Evolutionary conservation across 129 eudicot species (phyloP), one percentile per base, ranked within the genome.

Genomic region (Saposhnikovia divaricata): DNA sequence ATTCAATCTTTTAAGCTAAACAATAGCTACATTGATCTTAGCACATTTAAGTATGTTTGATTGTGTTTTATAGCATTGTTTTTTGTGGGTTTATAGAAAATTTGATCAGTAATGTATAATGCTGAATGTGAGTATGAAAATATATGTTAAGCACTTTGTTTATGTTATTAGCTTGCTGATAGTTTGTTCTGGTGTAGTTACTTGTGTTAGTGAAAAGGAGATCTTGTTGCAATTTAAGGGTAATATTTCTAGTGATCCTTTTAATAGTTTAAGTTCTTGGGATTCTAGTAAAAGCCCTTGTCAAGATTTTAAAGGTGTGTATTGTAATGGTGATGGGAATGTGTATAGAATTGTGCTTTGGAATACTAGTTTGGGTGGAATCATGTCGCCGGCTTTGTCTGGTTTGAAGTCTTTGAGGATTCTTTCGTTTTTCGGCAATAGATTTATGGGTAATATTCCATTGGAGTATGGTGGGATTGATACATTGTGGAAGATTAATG

Each of bases 171-270:
- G 71, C 75, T 82, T 80, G 77, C 39, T 87, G 74, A 77, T 72
- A 46, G 71, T 85, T 63, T 80, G 73, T 71, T 61, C 83, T 57
- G 74, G 68, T 71, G 19, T 76, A 51, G 87, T 79, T 63, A 85
- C 77, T 77, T 87, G 84, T 74, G 84, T 82, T 70, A 84, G 86
- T 40, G 97, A 94, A 82, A 94, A 90, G 83, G 94, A 86, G 85
- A 90, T 91, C 86, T 83, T 94, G 90, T 93, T 94, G 87, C 93
- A 88, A 44, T 91, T 94, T 79, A 94, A 90, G 90, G 96, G 96
- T 76, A 90, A 92, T 85, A 88, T 94, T 55, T 75, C 96, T 77
- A 86, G 74, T 86, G 98, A 94, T 83, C 98, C 98, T 80, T 86
- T 70, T 78, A 69, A 82, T 80, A 87, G 93, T 78, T 87, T 94